phyloP scores from a whole-genome alignment of 2,329 filamentous ascomycete genomes.

The Dothidotthia symphoricarpi region DNA sequence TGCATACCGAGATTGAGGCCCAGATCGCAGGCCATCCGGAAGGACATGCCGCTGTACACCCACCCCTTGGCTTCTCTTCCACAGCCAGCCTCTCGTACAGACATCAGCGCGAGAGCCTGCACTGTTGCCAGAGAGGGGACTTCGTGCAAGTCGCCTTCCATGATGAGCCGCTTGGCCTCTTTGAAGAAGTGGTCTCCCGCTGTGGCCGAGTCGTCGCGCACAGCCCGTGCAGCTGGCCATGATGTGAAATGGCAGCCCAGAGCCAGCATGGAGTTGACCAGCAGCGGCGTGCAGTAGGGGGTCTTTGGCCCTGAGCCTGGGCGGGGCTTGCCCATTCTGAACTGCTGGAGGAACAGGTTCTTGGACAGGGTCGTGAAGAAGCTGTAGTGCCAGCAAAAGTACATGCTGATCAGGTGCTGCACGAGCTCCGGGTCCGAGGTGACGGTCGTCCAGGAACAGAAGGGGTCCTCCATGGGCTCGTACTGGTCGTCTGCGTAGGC shows the following conservation, averaged over 20 bases:
- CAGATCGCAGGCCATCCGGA: conserved; percentile 93
- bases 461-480: conserved; percentile 61
- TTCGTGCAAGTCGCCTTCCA: conserved; percentile 91
- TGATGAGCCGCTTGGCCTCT: conserved; percentile 83
- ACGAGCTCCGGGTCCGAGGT: conserved; percentile 77
- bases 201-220: conserved; percentile 72
- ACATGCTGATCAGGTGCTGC: conserved; percentile 90
- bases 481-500: conserved; percentile 47
- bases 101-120: conserved; percentile 92
- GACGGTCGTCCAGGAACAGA: conserved; percentile 84
- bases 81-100: conserved; percentile 90
- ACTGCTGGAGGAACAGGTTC: conserved; percentile 82
- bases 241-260: conserved; percentile 92
- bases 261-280: conserved; percentile 92
- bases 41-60: conserved; percentile 98
- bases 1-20: conserved; percentile 78
- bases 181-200: conserved; percentile 96
- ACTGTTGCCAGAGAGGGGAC: conserved; percentile 85
- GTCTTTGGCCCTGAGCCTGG: conserved; percentile 53
- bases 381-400: conserved; percentile 96
- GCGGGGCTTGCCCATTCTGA: conserved; percentile 65
- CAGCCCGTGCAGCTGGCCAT: conserved; percentile 67
- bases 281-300: conserved; percentile 79
- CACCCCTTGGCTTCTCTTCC: conserved; percentile 92
- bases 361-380: conserved; percentile 93